Base-by-base conservation (phyloP, 2,329 filamentous ascomycete genomes). In the Colletotrichum sp. region DNA sequence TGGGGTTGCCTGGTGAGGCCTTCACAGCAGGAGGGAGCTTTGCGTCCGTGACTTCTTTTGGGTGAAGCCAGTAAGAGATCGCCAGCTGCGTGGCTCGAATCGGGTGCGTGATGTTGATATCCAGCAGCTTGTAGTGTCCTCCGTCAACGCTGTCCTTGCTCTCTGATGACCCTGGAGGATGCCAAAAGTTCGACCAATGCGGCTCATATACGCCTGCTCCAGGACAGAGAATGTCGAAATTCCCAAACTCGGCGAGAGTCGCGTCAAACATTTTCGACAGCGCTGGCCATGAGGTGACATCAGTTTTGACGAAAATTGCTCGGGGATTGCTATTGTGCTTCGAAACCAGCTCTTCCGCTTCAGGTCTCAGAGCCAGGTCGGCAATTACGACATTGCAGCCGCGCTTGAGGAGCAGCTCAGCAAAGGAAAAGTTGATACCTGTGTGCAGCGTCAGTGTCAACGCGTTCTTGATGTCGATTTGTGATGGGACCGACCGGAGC, bases 131-230 rank as follows among this genome's bases (percentile, higher is more conserved):
- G 70, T 86, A 88, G 18, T 79, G 80, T 1, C 81, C 81, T 1
- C 77, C 78, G 0, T 83, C 81, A 1, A 75, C 10, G 6, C 72
- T 79, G 62, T 87, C 85, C 2, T 76, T 80, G 72, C 83, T 84
- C 65, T 82, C 81, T 0, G 78, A 18, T 0, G 84, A 83, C 1
- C 85, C 86, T 0, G 86, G 86, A 3, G 86, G 85, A 39, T 83
- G 81, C 86, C 86, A 87, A 67, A 87, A 87, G 79, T 79, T 84
- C 16, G 85, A 85, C 83, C 82, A 87, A 8, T 80, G 77, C 78
- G 87, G 88, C 75, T 89, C 88, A 66, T 86, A 89, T 6, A 89
- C 81, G 32, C 88, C 88, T 0, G 88, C 88, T 1, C 87, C 87
- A 0, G 88, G 86, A 49, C 86, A 88, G 5, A 89, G 80, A 28